phyloP scores from a whole-genome alignment of 768 basidiomycete species.

The Hypholoma fasciculare region DNA sequence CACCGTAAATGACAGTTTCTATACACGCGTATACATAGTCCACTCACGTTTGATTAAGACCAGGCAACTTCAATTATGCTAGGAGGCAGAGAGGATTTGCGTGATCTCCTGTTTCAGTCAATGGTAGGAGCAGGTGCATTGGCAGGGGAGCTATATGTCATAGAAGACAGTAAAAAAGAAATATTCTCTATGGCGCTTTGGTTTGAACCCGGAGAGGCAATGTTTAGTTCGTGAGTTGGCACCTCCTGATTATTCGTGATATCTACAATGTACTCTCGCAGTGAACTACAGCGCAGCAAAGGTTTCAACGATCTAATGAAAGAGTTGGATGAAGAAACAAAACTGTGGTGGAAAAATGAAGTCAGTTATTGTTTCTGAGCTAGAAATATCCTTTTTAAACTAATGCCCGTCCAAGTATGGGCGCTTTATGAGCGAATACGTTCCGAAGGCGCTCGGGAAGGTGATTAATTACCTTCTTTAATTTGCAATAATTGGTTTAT shows the following conservation, averaged over 20 bases:
- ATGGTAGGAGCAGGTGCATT: not conserved
- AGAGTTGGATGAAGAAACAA: slow-evolving; percentile 4
- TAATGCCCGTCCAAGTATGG: not conserved
- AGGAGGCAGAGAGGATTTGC: not conserved
- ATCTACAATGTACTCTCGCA: not conserved
- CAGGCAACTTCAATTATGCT: not conserved
- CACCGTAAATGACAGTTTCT: not conserved
- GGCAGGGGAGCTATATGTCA: slow-evolving; percentile 1
- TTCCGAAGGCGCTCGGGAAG: not conserved
- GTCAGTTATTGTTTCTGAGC: not conserved
- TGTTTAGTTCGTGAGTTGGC: not conserved
- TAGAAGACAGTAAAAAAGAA: not conserved
- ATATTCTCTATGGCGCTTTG: slow-evolving; percentile 2
- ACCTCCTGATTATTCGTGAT: not conserved
- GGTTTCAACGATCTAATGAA: slow-evolving; percentile 5
- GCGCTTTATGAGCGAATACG: not conserved
- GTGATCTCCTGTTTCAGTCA: not conserved
- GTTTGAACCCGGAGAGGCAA: not conserved
- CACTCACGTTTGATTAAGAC: not conserved
- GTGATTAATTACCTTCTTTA: not conserved
- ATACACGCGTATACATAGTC: not conserved
- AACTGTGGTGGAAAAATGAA: not conserved
- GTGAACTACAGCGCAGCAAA: not conserved
- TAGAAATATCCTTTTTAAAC: not conserved
- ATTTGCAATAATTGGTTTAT: not conserved